A percentile compares a stretch with the other conserved stretches of the same genome.
These are phyloP conservation scores for Metschnikowia orientalis DNA, from an alignment of 805 yeast genomes.

Conservation along the genomic window DNA sequence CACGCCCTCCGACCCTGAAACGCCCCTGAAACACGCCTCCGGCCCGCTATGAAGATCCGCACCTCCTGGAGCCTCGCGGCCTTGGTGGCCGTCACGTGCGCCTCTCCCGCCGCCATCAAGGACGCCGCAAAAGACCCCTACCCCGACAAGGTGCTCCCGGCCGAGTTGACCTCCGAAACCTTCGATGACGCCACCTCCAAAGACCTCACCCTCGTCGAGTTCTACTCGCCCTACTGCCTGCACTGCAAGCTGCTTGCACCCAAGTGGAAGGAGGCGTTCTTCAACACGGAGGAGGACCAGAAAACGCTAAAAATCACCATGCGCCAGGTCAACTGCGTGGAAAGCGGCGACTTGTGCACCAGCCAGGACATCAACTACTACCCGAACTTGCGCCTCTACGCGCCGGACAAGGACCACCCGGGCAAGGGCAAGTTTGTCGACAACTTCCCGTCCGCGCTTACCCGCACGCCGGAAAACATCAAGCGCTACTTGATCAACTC, in stretches of 20 bases:
- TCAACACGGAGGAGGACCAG: conserved; percentile 43
- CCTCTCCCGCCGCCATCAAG: conserved; percentile 1
- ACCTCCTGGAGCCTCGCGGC: neutral
- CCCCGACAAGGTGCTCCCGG: conserved; percentile 38
- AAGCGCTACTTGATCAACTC: conserved; percentile 52
- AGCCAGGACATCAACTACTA: conserved; percentile 59
- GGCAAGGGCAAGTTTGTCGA: conserved; percentile 29
- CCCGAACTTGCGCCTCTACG: conserved; percentile 71
- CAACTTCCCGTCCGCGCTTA: conserved; percentile 44
- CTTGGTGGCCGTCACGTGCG: neutral
- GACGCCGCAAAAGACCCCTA: conserved; percentile 5
- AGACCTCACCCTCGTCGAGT: conserved; percentile 75
- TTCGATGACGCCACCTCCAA: conserved; percentile 48
- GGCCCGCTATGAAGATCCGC: neutral
- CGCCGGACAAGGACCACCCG: conserved; percentile 39
- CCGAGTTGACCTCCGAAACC: conserved; percentile 42
- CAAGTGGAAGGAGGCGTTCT: conserved; percentile 68
- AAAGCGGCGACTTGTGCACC: conserved; percentile 79
- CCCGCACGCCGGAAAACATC: conserved; percentile 47
- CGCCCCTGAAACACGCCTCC: neutral
- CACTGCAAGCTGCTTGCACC: conserved; percentile 84
- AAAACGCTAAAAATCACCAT: conserved; percentile 45
- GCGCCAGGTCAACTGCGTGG: conserved; percentile 81
- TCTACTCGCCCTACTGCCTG: conserved; percentile 82
- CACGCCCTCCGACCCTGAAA: too few relatives aligned